phyloP scores from a whole-genome alignment of 164 flowering plant species.

The Pachysandra terminalis region DNA sequence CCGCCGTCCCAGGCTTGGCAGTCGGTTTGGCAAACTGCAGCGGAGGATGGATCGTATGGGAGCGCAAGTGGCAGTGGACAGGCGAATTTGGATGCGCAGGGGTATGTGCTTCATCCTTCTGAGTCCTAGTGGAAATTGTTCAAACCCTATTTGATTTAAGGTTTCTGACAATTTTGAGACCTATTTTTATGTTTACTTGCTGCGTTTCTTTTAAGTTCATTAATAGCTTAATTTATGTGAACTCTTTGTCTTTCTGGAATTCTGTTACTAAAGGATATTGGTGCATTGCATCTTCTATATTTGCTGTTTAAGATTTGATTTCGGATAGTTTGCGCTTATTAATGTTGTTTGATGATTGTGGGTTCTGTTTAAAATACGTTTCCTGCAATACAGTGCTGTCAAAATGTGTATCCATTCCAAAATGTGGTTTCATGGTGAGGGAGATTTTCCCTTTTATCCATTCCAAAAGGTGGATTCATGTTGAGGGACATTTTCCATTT shows the following conservation, averaged over 20 bases:
- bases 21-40: conserved; percentile 53
- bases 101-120: conserved; percentile 24
- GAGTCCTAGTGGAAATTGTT: not conserved
- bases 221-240: no score
- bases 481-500: no score
- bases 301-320: not conserved
- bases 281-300: not conserved
- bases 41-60: conserved; percentile 42
- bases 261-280: not conserved
- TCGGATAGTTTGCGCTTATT: no score
- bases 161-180: not conserved
- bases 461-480: no score
- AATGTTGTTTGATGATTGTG: not conserved
- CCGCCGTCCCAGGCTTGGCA: conserved; percentile 65
- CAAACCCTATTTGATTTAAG: not conserved
- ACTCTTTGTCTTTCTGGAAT: not conserved
- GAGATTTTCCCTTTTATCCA: no score
- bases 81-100: conserved; percentile 41
- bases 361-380: not conserved
- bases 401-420: no score
- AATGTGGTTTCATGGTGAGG: no score
- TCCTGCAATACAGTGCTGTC: not conserved
- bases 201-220: no score
- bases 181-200: not conserved
- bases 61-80: conserved; percentile 35